Base-by-base conservation (phyloP, 768 basidiomycete species). In the Mrakia hoshinonis region DNA sequence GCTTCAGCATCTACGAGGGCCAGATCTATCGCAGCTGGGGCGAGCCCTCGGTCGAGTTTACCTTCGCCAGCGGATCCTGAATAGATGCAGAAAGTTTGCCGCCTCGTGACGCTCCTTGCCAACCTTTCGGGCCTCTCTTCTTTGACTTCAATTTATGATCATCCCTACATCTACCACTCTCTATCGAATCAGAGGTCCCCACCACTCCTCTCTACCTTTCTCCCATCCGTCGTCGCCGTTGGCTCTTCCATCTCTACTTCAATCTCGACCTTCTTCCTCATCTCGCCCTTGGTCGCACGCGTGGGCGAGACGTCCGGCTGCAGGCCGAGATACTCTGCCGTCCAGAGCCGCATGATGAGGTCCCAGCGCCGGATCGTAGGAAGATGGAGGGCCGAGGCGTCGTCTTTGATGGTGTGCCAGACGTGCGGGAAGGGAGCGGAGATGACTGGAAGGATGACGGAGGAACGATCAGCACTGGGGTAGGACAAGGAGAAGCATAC, bases 361-460 rank as follows among this genome's bases (percentile, higher is more conserved):
- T 90, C 90, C 96, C 96, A 73, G 10, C 72, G 72, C 11, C 58
- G 67, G 48, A 67, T 47, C 10, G 72, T 68, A 0, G 72, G 72
- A 20, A 73, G 48, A 26, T 68, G 61, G 3, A 73, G 61, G 0
- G 72, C 72, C n/a, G 55, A 47, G 34, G 88, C 92, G 79, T 97
- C 90, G 79, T 99, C 96, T 93, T 96, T 36, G 46, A 91, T 77
- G 10, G 85, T 87, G 79, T 97, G 93, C 94, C 93, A 97, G 20
- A 95, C 92, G 1, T 51, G 71, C 3, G 96, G 96, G 79, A 98
- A 99, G 2, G 90, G 92, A 60, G 85, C 85, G 2, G 94, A 81
- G 68, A 98, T 98, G 58, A 98, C 78, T 72, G 64, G 12, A 18
- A 26, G 26, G 36, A n/a, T 13, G 51, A 70, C 4, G 49, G 15